These are phyloP conservation scores for Sphagnurus paluster DNA, from an alignment of 1,284 basidiomycete genomes.

Conservation along the genomic window DNA sequence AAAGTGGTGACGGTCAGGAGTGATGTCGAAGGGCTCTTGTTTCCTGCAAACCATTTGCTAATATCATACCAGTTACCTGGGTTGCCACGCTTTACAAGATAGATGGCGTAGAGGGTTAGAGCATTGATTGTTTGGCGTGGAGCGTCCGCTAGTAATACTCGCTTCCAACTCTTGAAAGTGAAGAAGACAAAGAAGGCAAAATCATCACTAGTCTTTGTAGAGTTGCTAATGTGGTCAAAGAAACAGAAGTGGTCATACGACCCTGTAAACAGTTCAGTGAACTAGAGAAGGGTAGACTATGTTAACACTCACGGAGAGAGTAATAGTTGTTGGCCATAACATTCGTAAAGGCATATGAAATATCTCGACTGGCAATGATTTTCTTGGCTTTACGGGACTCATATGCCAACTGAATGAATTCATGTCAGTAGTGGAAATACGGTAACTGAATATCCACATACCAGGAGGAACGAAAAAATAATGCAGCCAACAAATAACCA, in stretches of 20 bases:
- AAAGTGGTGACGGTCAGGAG: conserved; percentile 86
- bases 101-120: conserved; percentile 91
- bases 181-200: conserved; percentile 99
- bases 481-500: conserved; percentile 99
- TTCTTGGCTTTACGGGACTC: conserved; percentile 91
- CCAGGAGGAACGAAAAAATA: conserved; percentile 94
- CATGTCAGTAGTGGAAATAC: conserved; percentile 9
- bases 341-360: conserved; percentile 96
- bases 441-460: conserved; percentile 36
- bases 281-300: conserved; percentile 1
- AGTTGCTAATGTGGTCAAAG: conserved; percentile 94
- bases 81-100: conserved; percentile 70
- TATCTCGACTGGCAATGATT: conserved; percentile 93
- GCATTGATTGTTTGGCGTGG: conserved; percentile 98
- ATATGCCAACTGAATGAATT: conserved; percentile 77
- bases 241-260: conserved; percentile 98
- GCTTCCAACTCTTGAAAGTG: conserved; percentile 99
- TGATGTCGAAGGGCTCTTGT: conserved; percentile 70
- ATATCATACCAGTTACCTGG: conserved; percentile 67
- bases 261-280: conserved; percentile 42
- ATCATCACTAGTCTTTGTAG: conserved; percentile 95
- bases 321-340: conserved; percentile 97
- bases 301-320: conserved; percentile 72
- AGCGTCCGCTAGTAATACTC: conserved; percentile 90
- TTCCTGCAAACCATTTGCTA: conserved; percentile 66